Conservation (phyloP, 2,329 filamentous ascomycete species). For the Trichoderma arundinaceum region DNA sequence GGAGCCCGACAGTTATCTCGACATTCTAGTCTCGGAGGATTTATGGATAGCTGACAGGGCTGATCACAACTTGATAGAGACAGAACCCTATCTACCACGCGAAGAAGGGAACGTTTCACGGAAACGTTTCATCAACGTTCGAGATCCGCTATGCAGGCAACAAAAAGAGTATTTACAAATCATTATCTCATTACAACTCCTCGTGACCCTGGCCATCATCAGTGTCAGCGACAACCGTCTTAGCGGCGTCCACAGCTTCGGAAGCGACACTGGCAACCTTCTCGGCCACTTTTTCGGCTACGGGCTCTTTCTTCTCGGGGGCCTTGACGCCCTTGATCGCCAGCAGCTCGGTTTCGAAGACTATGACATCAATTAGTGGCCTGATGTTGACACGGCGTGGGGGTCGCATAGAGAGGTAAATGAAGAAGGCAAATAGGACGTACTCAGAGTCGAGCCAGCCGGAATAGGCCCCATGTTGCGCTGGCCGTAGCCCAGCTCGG, state of each 20-base stretch:
- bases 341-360: slow-evolving; percentile 92
- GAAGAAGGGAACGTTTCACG: background rate
- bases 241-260: slow-evolving; percentile 47
- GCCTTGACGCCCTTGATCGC: slow-evolving; percentile 73
- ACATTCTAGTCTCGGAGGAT: too few relatives aligned
- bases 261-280: slow-evolving; percentile 35
- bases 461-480: slow-evolving; percentile 82
- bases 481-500: slow-evolving; percentile 81
- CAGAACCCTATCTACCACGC: background rate
- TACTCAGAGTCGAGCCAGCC: slow-evolving; percentile 76
- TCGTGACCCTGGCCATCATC: slow-evolving; percentile 64
- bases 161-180: slow-evolving; percentile 29
- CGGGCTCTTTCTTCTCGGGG: slow-evolving; percentile 36
- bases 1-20: background rate
- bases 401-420: slow-evolving; percentile 36
- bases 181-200: slow-evolving; percentile 55
- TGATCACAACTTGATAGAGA: slow-evolving; percentile 11
- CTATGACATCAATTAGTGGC: slow-evolving; percentile 46
- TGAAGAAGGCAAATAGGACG: slow-evolving; percentile 37
- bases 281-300: slow-evolving; percentile 37
- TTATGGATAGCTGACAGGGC: background rate
- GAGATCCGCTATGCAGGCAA: slow-evolving; percentile 28
- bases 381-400: slow-evolving; percentile 31
- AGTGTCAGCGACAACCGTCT: slow-evolving; percentile 59
- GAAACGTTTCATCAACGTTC: slow-evolving; percentile 22